Percentiles rank a stretch among this genome's conserved stretches.
Evolutionary conservation across 2,329 filamentous ascomycete genomes (phyloP).

Genomic region (Celoporthe dispersa): DNA sequence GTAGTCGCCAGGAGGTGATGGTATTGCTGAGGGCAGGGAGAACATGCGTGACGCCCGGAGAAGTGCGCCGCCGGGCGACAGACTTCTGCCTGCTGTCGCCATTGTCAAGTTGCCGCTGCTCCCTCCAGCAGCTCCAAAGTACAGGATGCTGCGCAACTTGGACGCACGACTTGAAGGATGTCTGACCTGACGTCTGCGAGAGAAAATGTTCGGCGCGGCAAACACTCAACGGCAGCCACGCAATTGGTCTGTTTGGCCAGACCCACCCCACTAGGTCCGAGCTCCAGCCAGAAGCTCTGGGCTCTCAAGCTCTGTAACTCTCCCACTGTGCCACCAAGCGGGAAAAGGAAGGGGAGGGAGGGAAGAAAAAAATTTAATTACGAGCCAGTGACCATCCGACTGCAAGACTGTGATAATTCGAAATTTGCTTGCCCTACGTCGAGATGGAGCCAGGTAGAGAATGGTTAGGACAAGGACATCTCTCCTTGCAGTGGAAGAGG

Average conservation of each 20-base stretch:
- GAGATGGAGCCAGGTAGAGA: neutral
- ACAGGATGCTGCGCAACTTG: constrained; percentile 1
- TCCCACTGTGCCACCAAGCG: neutral
- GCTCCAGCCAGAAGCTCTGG: constrained; percentile 1
- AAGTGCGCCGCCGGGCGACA: constrained; percentile 69
- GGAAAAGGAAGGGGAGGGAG: neutral
- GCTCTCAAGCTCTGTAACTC: neutral
- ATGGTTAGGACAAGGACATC: neutral
- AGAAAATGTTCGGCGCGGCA: constrained; percentile 14
- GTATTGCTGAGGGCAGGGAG: constrained; percentile 78
- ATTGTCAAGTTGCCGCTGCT: constrained; percentile 32
- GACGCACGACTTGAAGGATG: neutral
- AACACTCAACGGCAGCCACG: constrained; percentile 8
- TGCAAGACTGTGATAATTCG: neutral
- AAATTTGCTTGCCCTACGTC: neutral
- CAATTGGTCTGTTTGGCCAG: neutral
- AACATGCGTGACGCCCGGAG: constrained; percentile 89
- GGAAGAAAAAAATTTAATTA: neutral
- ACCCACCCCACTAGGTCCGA: constrained; percentile 11
- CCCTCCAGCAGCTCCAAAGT: constrained; percentile 8
- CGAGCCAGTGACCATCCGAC: no score
- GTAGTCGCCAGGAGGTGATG: constrained; percentile 58
- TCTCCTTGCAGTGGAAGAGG: neutral
- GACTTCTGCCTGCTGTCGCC: constrained; percentile 35
- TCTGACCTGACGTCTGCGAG: constrained; percentile 6